Percentiles rank a stretch among this genome's conserved stretches.
Evolutionary conservation across 495 filamentous ascomycete species (phyloP).

Genomic region (Hypomontagnella monticulosa): DNA sequence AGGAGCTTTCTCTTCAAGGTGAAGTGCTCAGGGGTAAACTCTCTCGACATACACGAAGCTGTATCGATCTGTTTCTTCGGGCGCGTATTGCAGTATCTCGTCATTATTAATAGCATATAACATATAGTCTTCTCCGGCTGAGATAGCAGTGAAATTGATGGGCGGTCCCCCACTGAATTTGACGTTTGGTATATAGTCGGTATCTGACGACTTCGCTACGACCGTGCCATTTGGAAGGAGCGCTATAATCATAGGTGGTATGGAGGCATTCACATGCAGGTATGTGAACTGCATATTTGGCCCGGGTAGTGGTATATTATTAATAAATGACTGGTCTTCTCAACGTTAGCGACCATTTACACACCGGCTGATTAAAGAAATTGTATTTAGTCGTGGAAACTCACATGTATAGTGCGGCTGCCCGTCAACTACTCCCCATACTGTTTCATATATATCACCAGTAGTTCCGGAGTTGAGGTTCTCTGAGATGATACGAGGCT

Average conservation of each 20-base stretch:
- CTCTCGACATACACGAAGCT: constrained; percentile 9
- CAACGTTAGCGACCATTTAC: not conserved
- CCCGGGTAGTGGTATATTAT: constrained; percentile 5
- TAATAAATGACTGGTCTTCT: constrained; percentile 7
- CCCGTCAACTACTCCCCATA: too few relatives aligned
- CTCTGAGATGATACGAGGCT: constrained; percentile 22
- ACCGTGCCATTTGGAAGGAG: constrained; percentile 36
- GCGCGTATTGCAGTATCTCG: constrained; percentile 24
- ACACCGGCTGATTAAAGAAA: too few relatives aligned
- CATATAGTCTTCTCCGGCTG: constrained; percentile 22
- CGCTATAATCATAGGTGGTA: constrained; percentile 3
- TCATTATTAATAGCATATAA: constrained; percentile 32
- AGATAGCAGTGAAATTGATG: constrained; percentile 33
- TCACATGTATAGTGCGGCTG: too few relatives aligned
- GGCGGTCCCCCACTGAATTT: constrained; percentile 26
- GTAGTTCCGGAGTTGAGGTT: not conserved
- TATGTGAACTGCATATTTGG: constrained; percentile 25
- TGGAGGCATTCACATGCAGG: constrained; percentile 12
- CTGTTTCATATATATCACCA: constrained; percentile 24
- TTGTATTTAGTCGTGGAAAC: too few relatives aligned
- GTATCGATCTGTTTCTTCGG: constrained; percentile 1
- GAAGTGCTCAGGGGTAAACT: constrained; percentile 33
- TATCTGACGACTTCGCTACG: constrained; percentile 7
- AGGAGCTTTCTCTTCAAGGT: too few relatives aligned
- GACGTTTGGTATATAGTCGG: constrained; percentile 20